Evolutionary conservation across 345 rosid genomes (phyloP), one percentile per base, ranked within the genome.

Genomic region (Ailanthus altissimus): DNA sequence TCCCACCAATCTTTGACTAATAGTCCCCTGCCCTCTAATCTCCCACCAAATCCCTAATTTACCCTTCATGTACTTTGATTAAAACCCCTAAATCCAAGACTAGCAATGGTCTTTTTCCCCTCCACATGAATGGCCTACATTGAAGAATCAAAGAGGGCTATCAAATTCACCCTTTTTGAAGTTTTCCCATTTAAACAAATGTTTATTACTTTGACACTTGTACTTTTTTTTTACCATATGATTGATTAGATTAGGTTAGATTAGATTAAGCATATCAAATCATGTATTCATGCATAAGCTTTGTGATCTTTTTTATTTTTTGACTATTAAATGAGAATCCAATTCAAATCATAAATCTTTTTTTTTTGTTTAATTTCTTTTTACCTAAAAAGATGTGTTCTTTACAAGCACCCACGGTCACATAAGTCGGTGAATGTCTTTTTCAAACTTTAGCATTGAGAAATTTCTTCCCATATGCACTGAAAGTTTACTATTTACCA

Each of bases 351-450:
- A 38, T 45, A 25, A n/a, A 13, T 13, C 61, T 36, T 20, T 3
- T 7, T 32, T 40, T 50, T 46, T 38, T 32, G 38, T 36, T 12
- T 3, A 4, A 21, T 40, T 50, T 46, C 26, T 72, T 43, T 78
- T 77, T n/a, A 50, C 83, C 87, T 80, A 59, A 80, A 84, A 84
- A 82, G 87, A 49, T 46, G 84, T 72, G 86, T 67, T 40, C 23
- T 72, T 18, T 50, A 62, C 16, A 76, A 16, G 14, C 46, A 53
- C 71, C 50, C 77, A 78, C 77, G 83, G 32, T 81, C 85, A 32
- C 80, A 60, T 68, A 71, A 32, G 83, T 84, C 64, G 80, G 83
- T 80, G 78, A 9, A 67, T 46, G 84, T 68, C 81, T 42, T 81
- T 81, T 69, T 76, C 78, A 26, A 70, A 20, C 65, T 10, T 20